Conservation (phyloP, 106 monocot species). For the Dendrobium huoshanense region DNA sequence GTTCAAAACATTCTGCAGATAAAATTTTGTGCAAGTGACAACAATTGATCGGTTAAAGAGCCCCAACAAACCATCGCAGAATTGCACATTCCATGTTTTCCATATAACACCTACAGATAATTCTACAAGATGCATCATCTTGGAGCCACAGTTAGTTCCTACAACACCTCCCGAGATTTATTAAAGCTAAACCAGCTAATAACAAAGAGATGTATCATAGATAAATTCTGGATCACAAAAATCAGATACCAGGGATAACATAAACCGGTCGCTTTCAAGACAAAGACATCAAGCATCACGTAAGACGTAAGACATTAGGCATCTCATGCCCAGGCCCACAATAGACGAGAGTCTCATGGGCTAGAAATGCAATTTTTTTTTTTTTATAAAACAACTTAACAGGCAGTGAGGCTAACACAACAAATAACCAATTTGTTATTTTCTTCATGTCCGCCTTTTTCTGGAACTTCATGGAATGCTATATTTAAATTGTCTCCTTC, state of each 20-base stretch:
- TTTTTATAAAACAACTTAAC: background rate
- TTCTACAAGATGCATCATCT: background rate
- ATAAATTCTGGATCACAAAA: too few relatives aligned
- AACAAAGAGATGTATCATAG: too few relatives aligned
- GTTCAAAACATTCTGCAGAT: background rate
- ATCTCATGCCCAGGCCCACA: background rate
- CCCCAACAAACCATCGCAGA: background rate
- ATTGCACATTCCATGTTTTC: background rate
- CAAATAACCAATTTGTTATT: background rate
- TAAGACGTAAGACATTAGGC: background rate
- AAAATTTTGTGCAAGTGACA: background rate
- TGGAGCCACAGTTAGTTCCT: background rate
- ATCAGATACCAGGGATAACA: too few relatives aligned
- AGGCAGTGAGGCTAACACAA: background rate
- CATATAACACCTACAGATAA: background rate
- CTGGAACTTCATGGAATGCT: background rate
- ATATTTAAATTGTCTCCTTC: too few relatives aligned
- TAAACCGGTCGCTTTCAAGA: too few relatives aligned
- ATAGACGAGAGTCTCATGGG: background rate
- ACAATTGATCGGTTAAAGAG: background rate
- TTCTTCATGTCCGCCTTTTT: background rate
- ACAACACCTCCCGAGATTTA: too few relatives aligned
- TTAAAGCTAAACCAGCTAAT: too few relatives aligned
- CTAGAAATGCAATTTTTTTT: background rate
- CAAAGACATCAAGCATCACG: background rate